These are phyloP conservation scores for Truncatella angustata DNA, from an alignment of 2,329 filamentous ascomycete species.

Conservation along the genomic window DNA sequence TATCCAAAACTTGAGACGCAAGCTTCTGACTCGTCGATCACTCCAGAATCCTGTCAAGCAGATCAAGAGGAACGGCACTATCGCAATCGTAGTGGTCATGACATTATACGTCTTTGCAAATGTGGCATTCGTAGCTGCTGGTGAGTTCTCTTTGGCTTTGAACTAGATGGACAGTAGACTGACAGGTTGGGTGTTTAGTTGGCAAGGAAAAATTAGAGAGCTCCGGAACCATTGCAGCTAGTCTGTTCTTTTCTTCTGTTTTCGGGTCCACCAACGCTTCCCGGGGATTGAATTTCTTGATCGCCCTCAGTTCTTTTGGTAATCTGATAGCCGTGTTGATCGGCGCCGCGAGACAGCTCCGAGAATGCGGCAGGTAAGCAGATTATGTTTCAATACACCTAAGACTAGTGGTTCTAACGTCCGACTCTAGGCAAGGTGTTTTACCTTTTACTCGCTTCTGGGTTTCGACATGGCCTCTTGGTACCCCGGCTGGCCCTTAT, in stretches of 20 bases:
- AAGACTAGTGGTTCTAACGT: too few species aligned
- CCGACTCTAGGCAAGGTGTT: constrained; percentile 53
- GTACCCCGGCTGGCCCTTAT: constrained; percentile 61
- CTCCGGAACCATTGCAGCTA: constrained; percentile 53
- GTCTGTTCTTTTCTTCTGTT: constrained; percentile 57
- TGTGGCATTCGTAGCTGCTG: constrained; percentile 59
- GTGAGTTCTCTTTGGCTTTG: constrained; percentile 18
- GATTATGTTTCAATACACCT: too few species aligned
- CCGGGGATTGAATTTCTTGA: constrained; percentile 55
- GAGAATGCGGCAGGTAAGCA: constrained; percentile 54
- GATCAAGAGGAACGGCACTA: constrained; percentile 47
- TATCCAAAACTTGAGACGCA: background rate
- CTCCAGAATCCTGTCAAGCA: constrained; percentile 54
- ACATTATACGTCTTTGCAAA: constrained; percentile 58
- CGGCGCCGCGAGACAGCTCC: constrained; percentile 53
- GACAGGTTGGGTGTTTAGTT: constrained; percentile 27
- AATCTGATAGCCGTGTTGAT: constrained; percentile 57
- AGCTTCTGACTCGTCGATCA: background rate
- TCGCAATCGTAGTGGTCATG: constrained; percentile 50
- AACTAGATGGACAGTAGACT: background rate
- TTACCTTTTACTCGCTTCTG: constrained; percentile 60
- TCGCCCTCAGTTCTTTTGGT: constrained; percentile 56
- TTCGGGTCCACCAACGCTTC: constrained; percentile 50
- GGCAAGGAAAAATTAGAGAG: constrained; percentile 51
- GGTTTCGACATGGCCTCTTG: constrained; percentile 62